Evolutionary conservation across 108 stramenopile genomes (phyloP).

Genomic region (Asterionellopsis glacialis): DNA sequence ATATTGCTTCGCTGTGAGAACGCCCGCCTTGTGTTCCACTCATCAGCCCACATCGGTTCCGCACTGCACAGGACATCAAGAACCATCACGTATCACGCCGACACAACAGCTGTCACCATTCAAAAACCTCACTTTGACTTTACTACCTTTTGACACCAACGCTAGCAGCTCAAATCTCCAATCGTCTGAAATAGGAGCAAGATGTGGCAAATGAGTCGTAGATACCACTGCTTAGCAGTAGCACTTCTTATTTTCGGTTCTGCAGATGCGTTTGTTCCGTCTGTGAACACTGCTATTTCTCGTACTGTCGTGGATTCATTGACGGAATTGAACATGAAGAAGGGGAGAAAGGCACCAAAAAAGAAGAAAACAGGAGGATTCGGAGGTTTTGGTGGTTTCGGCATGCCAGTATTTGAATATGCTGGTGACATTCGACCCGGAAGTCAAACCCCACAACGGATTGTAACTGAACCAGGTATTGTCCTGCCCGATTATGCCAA

Average conservation of each 20-base stretch:
- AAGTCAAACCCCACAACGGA: conserved; percentile 54
- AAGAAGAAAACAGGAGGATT: too few relatives aligned
- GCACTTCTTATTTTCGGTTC: neutral
- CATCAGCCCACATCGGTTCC: too few relatives aligned
- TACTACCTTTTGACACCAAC: too few relatives aligned
- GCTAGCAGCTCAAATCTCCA: too few relatives aligned
- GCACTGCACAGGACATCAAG: too few relatives aligned
- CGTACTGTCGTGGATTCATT: neutral
- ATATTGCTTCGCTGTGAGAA: too few relatives aligned
- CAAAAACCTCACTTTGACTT: too few relatives aligned
- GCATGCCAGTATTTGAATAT: conserved; percentile 18
- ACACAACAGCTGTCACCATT: too few relatives aligned
- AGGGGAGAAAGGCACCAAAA: neutral
- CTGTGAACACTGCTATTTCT: conserved; percentile 1
- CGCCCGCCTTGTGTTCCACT: too few relatives aligned
- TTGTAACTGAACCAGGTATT: conserved; percentile 41
- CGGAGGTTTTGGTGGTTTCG: neutral
- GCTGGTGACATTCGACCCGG: conserved; percentile 75
- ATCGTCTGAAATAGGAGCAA: neutral
- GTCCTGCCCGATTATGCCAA: conserved; percentile 73
- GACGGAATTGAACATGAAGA: neutral
- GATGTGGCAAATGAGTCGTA: neutral
- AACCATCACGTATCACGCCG: too few relatives aligned
- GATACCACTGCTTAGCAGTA: neutral
- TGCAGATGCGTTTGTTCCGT: neutral